Evolutionary conservation across 257 asterid species (phyloP).

Genomic region (Haberlea rhodopensis): DNA sequence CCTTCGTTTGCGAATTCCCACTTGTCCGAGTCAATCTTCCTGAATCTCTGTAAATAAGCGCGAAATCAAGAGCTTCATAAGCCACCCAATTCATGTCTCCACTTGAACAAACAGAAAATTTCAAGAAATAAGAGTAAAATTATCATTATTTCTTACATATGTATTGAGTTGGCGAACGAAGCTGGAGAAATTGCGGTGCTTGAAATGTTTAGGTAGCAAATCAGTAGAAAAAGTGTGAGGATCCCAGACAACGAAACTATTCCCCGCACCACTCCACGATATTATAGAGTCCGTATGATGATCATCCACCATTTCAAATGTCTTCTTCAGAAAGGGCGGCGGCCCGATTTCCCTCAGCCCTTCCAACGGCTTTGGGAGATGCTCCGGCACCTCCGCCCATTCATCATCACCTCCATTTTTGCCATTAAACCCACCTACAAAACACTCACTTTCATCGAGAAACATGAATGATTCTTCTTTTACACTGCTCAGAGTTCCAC

Average conservation of each 20-base stretch:
- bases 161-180: conserved; percentile 91
- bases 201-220: conserved; percentile 78
- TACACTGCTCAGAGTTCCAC: conserved; percentile 24
- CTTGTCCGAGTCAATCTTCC: conserved; percentile 78
- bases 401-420: conserved; percentile 15
- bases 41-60: conserved; percentile 51
- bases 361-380: conserved; percentile 42
- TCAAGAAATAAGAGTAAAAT: too few species aligned
- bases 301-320: conserved; percentile 85
- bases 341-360: conserved; percentile 63
- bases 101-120: too few species aligned
- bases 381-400: conserved; percentile 26
- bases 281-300: conserved; percentile 60
- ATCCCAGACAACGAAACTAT: conserved; percentile 83
- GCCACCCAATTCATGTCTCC: too few species aligned
- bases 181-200: conserved; percentile 91
- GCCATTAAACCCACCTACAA: conserved; percentile 7
- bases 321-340: conserved; percentile 85
- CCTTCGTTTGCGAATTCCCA: conserved; percentile 84
- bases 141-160: conserved; percentile 50
- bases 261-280: conserved; percentile 52
- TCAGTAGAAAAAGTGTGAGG: conserved; percentile 63
- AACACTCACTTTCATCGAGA: conserved; percentile 38
- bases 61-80: not conserved
- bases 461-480: conserved; percentile 56